A percentile compares a stretch with the other conserved stretches of the same genome.
Conservation (phyloP, 164 flowering plant genomes). For the Echeveria elegans region DNA sequence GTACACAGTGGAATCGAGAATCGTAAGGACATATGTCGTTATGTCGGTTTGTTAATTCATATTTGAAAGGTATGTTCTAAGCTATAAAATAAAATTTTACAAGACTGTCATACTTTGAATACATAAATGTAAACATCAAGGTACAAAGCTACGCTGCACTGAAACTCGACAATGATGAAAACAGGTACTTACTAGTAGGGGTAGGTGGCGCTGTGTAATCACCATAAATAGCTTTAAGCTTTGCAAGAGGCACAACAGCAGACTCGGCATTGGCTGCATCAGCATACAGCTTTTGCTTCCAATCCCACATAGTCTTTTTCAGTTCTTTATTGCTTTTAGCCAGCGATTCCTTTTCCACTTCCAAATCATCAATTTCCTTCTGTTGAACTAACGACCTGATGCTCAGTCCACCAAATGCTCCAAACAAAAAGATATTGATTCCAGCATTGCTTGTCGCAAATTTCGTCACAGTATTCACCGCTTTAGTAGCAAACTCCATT, state of each 20-base stretch:
- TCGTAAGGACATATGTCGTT: too few relatives aligned
- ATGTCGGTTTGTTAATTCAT: too few relatives aligned
- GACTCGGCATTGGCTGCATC: slow-evolving; percentile 30
- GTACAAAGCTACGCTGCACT: background rate
- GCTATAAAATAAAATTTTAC: background rate
- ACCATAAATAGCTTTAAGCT: slow-evolving; percentile 53
- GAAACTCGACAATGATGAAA: background rate
- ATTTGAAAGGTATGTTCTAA: too few relatives aligned
- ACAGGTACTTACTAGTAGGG: slow-evolving; percentile 21
- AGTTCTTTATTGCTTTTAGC: slow-evolving; percentile 47
- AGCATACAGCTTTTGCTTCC: slow-evolving; percentile 70
- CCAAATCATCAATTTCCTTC: slow-evolving; percentile 39
- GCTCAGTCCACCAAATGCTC: slow-evolving; percentile 29
- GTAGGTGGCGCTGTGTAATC: slow-evolving; percentile 25
- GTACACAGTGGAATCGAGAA: too few relatives aligned
- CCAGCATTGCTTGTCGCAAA: slow-evolving; percentile 35
- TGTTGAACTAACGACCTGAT: slow-evolving; percentile 52
- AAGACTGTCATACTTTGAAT: too few relatives aligned
- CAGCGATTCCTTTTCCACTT: slow-evolving; percentile 48
- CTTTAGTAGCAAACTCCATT: slow-evolving; percentile 36
- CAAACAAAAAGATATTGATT: slow-evolving; percentile 32
- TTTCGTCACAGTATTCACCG: slow-evolving; percentile 12
- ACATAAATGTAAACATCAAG: background rate
- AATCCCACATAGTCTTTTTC: slow-evolving; percentile 61
- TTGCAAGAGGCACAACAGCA: slow-evolving; percentile 38